Conservation (phyloP, 1,139 yeast species). For the Scheffersomyces stambukii region DNA sequence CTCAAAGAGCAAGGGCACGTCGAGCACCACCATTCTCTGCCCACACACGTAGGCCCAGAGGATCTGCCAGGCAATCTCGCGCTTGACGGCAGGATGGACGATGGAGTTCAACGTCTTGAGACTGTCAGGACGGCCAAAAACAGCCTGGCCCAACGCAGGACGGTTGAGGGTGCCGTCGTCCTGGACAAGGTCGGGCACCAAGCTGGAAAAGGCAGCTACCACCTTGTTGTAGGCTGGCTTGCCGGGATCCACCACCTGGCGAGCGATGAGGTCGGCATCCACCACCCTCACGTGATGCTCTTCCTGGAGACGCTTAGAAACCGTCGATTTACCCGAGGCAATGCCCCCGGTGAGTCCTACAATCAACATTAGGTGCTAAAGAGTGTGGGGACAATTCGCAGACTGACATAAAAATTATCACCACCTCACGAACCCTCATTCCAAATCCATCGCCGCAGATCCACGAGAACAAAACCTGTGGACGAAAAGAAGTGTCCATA, state of each 20-base stretch:
- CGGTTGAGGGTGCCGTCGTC: conserved; percentile 59
- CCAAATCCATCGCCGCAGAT: not conserved
- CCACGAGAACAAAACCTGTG: too few species aligned
- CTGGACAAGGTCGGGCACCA: conserved; percentile 52
- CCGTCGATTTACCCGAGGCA: conserved; percentile 94
- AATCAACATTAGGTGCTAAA: conserved; percentile 63
- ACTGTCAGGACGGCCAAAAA: conserved; percentile 63
- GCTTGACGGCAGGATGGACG: conserved; percentile 86
- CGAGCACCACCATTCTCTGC: conserved; percentile 62
- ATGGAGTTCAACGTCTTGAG: conserved; percentile 60
- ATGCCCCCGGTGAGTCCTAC: conserved; percentile 96
- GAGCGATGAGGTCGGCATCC: conserved; percentile 90
- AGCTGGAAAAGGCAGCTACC: conserved; percentile 51
- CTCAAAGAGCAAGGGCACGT: conserved; percentile 88
- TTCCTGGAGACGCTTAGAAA: conserved; percentile 54
- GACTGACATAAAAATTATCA: too few species aligned
- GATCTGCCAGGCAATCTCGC: conserved; percentile 58
- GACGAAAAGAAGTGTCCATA: conserved; percentile 8
- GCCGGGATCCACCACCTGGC: conserved; percentile 82
- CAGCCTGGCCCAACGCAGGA: conserved; percentile 69
- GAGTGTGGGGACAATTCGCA: too few species aligned
- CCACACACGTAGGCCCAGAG: conserved; percentile 50
- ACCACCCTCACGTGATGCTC: conserved; percentile 56
- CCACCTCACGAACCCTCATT: too few species aligned
- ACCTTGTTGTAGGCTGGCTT: conserved; percentile 64